Base-by-base conservation (phyloP, 139 green algal genomes). In the Diplosphaera chodatii region DNA sequence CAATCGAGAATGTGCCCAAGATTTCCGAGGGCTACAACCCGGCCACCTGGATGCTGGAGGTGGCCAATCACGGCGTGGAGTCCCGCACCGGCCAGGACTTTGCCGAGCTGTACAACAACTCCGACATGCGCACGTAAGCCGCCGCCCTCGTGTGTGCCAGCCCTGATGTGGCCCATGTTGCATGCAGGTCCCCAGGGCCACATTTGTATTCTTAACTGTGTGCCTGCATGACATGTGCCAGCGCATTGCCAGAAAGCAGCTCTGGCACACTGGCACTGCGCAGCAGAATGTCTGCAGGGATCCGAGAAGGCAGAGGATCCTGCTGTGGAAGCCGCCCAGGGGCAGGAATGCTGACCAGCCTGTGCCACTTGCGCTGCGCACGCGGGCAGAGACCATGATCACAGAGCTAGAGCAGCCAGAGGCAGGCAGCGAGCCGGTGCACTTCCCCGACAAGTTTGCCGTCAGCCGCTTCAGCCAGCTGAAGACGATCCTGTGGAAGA, bases 41-140 rank as follows among this genome's bases (percentile, higher is more conserved):
- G 4, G 76, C 80, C 32, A 75, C 73, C n/a, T 82, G 80, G 80
- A 81, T 84, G 79, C 71, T 84, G 31, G 79, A 81, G 64, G 71
- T 84, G 30, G 59, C 70, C 30, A 66, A 75, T 20, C 69, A 56
- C 55, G 10, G 32, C 59, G 67, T 75, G 30, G 32, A 68, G 56
- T 32, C 32, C 30, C 28, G 56, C 23, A 55, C 56, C 37, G 25
- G 31, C 37, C 63, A 68, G 63, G 67, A 72, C 67, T 72, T 72
- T 64, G 37, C 67, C 18, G 48, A 23, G 48, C 48, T 59, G 48
- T 59, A 59, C 18, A 25, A 23, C 48, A 59, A 59, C 48, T 27
- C 16, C 48, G 48, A 59, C 48, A 59, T 59, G 48, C 13, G 18
- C 48, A 59, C 48, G 48, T 59, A 18, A 8, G 37, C 28, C 10